Conservation (phyloP, 371 early-diverging fungal species). For the Mortierella sp. region DNA sequence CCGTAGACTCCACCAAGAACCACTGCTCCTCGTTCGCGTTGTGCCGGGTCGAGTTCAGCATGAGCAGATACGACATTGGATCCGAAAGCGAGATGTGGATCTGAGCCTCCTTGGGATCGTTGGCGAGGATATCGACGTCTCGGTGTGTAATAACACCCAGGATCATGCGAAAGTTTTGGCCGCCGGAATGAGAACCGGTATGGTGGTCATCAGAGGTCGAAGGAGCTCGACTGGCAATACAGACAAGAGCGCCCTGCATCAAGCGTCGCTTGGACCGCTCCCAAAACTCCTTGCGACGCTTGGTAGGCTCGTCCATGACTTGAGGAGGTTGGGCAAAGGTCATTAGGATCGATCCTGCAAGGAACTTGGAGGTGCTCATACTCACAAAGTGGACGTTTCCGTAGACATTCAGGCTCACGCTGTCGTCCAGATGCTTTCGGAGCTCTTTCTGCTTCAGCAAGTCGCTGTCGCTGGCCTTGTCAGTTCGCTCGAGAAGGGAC, state of each 20-base stretch:
- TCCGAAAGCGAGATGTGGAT: slow-evolving; percentile 54
- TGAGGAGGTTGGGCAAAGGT: slow-evolving; percentile 41
- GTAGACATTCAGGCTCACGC: slow-evolving; percentile 52
- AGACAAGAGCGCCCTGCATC: slow-evolving; percentile 60
- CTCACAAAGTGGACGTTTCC: slow-evolving; percentile 44
- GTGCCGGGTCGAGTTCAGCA: slow-evolving; percentile 12
- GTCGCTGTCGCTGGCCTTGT: slow-evolving; percentile 14
- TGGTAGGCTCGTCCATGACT: not conserved
- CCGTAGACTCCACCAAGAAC: slow-evolving; percentile 60
- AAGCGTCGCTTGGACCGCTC: slow-evolving; percentile 45
- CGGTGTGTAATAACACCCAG: slow-evolving; percentile 59
- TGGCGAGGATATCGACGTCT: slow-evolving; percentile 36
- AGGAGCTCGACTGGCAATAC: slow-evolving; percentile 44
- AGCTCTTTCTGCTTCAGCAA: slow-evolving; percentile 37
- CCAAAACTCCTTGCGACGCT: slow-evolving; percentile 51
- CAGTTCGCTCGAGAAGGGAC: slow-evolving; percentile 13
- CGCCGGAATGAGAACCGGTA: not conserved
- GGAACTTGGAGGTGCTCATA: slow-evolving; percentile 23
- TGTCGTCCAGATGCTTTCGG: slow-evolving; percentile 29
- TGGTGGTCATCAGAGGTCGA: not conserved
- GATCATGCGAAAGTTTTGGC: slow-evolving; percentile 30
- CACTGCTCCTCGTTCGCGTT: slow-evolving; percentile 12
- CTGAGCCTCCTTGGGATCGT: slow-evolving; percentile 13
- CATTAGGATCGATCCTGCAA: slow-evolving; percentile 40
- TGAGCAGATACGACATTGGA: slow-evolving; percentile 24